phyloP scores from a whole-genome alignment of 306 rosid species.

The Sphenostylis stenocarpa region DNA sequence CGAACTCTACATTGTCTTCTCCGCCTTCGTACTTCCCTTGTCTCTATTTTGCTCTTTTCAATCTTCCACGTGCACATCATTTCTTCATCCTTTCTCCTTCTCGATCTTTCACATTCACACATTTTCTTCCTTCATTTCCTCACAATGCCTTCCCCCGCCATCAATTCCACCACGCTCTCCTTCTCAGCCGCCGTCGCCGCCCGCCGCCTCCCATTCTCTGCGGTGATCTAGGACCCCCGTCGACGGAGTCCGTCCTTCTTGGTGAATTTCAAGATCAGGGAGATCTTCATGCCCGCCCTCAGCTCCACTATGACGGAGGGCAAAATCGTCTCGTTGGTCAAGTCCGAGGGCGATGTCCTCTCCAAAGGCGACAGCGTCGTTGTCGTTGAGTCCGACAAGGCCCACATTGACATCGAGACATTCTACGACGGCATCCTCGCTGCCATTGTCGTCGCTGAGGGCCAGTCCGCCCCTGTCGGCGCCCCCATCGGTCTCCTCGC shows the following conservation, averaged over 20 bases:
- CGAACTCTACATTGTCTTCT: conserved; percentile 50
- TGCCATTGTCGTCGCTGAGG: conserved; percentile 77
- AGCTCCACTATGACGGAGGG: conserved; percentile 99
- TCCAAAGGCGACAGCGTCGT: conserved; percentile 94
- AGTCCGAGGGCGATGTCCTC: conserved; percentile 87
- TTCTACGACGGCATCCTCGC: conserved; percentile 91
- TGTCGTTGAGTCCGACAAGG: conserved; percentile 89
- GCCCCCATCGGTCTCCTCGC: conserved; percentile 82
- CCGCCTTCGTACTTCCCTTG: conserved; percentile 40
- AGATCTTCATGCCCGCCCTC: conserved; percentile 98
- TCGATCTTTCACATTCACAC: background rate
- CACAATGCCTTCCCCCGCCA: conserved; percentile 46
- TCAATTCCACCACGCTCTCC: conserved; percentile 31
- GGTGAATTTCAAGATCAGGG: conserved; percentile 76
- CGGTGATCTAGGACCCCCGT: conserved; percentile 20
- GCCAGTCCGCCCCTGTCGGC: conserved; percentile 85
- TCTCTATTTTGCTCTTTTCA: background rate
- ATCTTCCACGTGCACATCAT: background rate
- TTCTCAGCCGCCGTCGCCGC: conserved; percentile 62
- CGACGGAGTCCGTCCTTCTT: conserved; percentile 46
- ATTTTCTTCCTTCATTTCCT: background rate
- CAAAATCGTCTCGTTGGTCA: conserved; percentile 89
- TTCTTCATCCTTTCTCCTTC: background rate
- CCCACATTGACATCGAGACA: conserved; percentile 94
- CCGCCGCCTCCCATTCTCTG: conserved; percentile 19